phyloP scores from a whole-genome alignment of 345 rosid genomes.

The Geranium brycei region DNA sequence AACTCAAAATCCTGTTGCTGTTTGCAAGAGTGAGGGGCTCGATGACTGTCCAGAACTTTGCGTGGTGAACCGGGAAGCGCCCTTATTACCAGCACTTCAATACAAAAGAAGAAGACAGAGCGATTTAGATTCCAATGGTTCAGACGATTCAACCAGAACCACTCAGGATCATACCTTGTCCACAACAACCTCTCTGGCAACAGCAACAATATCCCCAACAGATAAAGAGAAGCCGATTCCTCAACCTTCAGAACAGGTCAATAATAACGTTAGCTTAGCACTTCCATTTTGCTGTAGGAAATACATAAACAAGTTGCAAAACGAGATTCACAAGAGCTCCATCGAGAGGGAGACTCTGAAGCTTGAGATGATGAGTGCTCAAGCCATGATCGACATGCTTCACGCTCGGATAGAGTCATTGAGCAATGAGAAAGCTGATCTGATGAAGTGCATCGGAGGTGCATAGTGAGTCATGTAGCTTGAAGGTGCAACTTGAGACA shows the following conservation, averaged over 20 bases:
- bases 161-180: constrained; percentile 58
- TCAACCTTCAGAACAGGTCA: constrained; percentile 3
- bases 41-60: constrained; percentile 37
- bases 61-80: constrained; percentile 43
- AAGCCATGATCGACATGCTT: constrained; percentile 66
- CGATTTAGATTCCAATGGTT: constrained; percentile 35
- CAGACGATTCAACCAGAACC: constrained; percentile 44
- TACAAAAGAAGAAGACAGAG: constrained; percentile 62
- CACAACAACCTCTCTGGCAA: constrained; percentile 44
- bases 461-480: not conserved
- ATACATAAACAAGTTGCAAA: constrained; percentile 42
- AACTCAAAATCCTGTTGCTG: constrained; percentile 14
- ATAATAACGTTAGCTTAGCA: constrained; percentile 16
- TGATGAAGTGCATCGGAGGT: constrained; percentile 31
- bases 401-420: constrained; percentile 49
- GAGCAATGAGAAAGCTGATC: constrained; percentile 56
- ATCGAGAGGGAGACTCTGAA: constrained; percentile 58
- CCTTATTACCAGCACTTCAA: constrained; percentile 41
- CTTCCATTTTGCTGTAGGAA: constrained; percentile 38
- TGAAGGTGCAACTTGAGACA: no score
- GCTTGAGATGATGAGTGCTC: constrained; percentile 74
- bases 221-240: constrained; percentile 19
- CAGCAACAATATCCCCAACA: constrained; percentile 17
- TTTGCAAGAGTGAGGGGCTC: constrained; percentile 37
- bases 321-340: constrained; percentile 52